Base-by-base conservation (phyloP, 805 yeast genomes). In the Monosporozyma servazzii region DNA sequence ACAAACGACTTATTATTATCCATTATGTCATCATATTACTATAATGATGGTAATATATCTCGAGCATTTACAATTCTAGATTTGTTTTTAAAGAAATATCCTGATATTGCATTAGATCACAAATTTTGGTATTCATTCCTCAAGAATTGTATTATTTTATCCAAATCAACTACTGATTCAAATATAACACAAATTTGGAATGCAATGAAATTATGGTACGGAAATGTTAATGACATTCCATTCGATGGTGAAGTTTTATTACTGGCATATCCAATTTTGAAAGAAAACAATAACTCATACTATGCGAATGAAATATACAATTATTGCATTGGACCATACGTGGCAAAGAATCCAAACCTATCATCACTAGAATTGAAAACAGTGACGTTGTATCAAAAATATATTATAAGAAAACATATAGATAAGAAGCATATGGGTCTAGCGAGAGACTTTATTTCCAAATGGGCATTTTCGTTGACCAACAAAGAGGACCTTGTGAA, bases 41-140 rank as follows among this genome's bases (percentile, higher is more conserved):
- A 55, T 8, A 54, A 52, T 33, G 50, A 57, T 45, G 51, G 51
- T 9, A 51, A 55, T 47, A 49, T 59, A 29, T 37, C 48, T 3
- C 51, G 55, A 23, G 61, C 58, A 3, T 45, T 58, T 3, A 41
- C 51, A 27, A 46, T 58, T 4, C 40, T 65, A 4, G 62, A 60
- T 48, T 41, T 44, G 8, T 55, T 66, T 31, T 48, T 59, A n/a
- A 47, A 48, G 9, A 50, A 41, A 23, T 62, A 59, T 47, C 62
- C 66, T 1, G 45, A 54, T 3, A 48, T 63, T 10, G 48, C 55
- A 3, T 51, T 66, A 33, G 54, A 57, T 41, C 42, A 25, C n/a
- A 10, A 48, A 4, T 64, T 64, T 42, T 66, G 70, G 70, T 55
- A 63, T 47, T 53, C 61, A 36, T 25, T 37, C 60, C 17, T 48